Percentiles rank a stretch among this genome's conserved stretches.
phyloP scores from a whole-genome alignment of 2,329 filamentous ascomycete species.

The Fonsecaea erecta region DNA sequence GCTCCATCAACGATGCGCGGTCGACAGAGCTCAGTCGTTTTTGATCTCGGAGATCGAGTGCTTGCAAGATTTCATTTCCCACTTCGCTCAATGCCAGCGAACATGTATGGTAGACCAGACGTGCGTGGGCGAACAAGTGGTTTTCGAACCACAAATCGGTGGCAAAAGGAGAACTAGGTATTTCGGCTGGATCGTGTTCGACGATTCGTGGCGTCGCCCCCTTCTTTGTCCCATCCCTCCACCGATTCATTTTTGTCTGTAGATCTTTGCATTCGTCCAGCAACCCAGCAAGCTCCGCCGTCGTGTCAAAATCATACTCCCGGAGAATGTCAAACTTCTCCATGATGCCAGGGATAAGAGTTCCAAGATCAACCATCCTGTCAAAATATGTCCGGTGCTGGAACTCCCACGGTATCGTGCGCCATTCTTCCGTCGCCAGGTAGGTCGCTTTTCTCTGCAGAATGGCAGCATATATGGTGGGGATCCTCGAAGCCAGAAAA shows the following conservation, averaged over 20 bases:
- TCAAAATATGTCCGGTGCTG: slow-evolving; percentile 43
- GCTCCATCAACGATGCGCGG: slow-evolving; percentile 5
- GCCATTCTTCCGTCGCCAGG: slow-evolving; percentile 43
- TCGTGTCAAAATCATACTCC: slow-evolving; percentile 18
- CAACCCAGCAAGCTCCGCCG: slow-evolving; percentile 13
- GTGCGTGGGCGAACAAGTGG: slow-evolving; percentile 34
- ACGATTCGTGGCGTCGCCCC: slow-evolving; percentile 22
- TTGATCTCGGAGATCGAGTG: slow-evolving; percentile 18
- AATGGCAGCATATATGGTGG: slow-evolving; percentile 34
- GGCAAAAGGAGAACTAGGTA: slow-evolving; percentile 31
- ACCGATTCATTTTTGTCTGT: slow-evolving; percentile 25
- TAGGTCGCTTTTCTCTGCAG: slow-evolving; percentile 40
- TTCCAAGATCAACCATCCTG: slow-evolving; percentile 43
- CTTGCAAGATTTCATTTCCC: slow-evolving; percentile 25
- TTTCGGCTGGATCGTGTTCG: slow-evolving; percentile 26
- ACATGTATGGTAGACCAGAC: slow-evolving; percentile 31
- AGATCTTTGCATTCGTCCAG: slow-evolving; percentile 26
- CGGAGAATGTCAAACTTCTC: slow-evolving; percentile 39
- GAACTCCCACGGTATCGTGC: slow-evolving; percentile 44
- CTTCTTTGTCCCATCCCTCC: slow-evolving; percentile 32
- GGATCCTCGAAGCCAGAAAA: slow-evolving; percentile 32
- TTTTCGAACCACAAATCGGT: slow-evolving; percentile 34
- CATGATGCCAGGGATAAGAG: slow-evolving; percentile 42
- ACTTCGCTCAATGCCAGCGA: slow-evolving; percentile 30
- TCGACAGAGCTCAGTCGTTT: slow-evolving; percentile 16